phyloP scores from a whole-genome alignment of 495 filamentous ascomycete genomes.

The Aspergillus taichungensis region DNA sequence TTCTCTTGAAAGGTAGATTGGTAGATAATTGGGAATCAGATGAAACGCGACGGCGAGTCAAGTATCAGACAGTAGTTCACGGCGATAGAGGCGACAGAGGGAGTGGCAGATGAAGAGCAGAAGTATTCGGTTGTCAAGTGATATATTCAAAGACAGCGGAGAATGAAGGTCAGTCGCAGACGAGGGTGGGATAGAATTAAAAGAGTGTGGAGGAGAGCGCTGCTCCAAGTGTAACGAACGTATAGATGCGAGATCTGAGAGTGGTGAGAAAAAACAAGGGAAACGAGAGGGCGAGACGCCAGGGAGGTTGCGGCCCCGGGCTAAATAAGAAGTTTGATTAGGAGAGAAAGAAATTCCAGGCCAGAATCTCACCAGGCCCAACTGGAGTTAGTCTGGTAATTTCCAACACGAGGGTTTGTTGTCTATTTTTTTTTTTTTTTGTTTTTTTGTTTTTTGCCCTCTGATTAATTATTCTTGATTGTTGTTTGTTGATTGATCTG shows the following conservation, averaged over 20 bases:
- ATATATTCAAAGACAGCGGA: background rate
- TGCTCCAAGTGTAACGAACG: background rate
- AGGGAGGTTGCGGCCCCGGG: too few species aligned
- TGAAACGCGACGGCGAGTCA: background rate
- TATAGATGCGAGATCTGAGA: background rate
- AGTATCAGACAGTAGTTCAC: background rate
- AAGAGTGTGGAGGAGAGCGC: conserved; percentile 1
- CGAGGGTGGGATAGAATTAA: background rate
- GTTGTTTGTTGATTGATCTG: too few species aligned
- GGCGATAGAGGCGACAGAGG: background rate
- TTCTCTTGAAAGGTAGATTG: background rate
- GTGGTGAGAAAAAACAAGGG: too few species aligned
- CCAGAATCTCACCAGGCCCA: too few species aligned
- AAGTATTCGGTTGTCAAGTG: background rate
- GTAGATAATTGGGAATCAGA: conserved; percentile 1
- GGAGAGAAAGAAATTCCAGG: too few species aligned
- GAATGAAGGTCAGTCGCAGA: conserved; percentile 1
- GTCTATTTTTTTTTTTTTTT: too few species aligned
- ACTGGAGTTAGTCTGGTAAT: too few species aligned
- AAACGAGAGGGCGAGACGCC: too few species aligned
- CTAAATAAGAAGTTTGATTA: too few species aligned
- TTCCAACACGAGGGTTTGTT: too few species aligned
- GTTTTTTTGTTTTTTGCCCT: too few species aligned
- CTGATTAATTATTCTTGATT: too few species aligned
- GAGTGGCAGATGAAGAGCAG: background rate